Evolutionary conservation across 305 asterid genomes (phyloP), one percentile per base, ranked within the genome.

Genomic region (Solanum aculeatissimum): DNA sequence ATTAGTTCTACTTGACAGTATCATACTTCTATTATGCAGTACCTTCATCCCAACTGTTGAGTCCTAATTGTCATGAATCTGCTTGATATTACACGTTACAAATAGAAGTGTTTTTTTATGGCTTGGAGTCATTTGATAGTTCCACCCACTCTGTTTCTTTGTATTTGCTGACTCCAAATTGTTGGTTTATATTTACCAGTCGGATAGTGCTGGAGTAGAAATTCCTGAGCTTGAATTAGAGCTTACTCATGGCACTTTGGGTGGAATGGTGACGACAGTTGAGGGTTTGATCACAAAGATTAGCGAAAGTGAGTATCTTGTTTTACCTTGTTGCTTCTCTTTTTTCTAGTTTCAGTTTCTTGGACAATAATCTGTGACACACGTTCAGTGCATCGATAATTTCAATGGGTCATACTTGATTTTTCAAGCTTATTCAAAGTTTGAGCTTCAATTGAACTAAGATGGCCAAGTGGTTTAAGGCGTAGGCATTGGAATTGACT

Each of bases 141-240:
- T 75, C 15, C 60, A 82, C 16, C 7, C 58, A 62, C 62, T 45
- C 8, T 82, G 10, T 18, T 66, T 82, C 32, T 21, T 82, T 82
- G 51, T 81, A 70, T 80, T 62, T 85, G 55, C 89, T 86, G 57
- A 88, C 74, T 83, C 81, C 55, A 80, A 40, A 21, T 47, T 71
- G 63, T 85, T 58, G 63, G 84, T 58, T 83, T 63, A 68, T 88
- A 81, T 63, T 65, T 82, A 82, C 45, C 84, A 97, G 99, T 97
- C 99, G 9, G 98, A 95, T 86, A 92, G 97, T 21, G 98, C 98
- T 69, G 87, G 92, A 42, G 95, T 93, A 84, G 68, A 75, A 86
- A 91, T 97, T 43, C 98, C 99, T 9, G 98, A 97, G 85, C 90
- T 97, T 66, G 94, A 94, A 35, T 89, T 97, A 95, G 99, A 97